Base-by-base conservation (phyloP, 805 yeast species). In the Millerozyma acaciae region DNA sequence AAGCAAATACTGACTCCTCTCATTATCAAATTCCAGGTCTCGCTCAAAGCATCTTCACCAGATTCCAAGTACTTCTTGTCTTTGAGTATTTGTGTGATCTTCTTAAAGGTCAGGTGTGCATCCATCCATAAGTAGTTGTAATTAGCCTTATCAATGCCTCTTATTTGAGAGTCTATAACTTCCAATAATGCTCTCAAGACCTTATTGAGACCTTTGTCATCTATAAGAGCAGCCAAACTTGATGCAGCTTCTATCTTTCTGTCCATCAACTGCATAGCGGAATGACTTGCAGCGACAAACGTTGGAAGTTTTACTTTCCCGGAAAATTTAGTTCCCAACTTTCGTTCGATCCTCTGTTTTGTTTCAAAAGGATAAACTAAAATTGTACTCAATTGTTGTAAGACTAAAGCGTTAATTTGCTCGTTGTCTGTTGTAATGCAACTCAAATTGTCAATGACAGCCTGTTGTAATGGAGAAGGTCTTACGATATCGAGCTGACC, bases 331-430 rank as follows among this genome's bases (percentile, higher is more conserved):
- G 47, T 44, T 45, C 47, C 60, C 21, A 82, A 51, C 45, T 80
- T 80, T 36, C 65, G 69, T 32, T 73, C 68, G 26, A 82, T 80
- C 35, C 78, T 59, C 14, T 65, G 68, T 37, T 83, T 63, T 0
- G 78, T 74, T 4, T 76, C 78, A 50, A 76, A 80, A 2, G 89
- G 88, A 31, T 80, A 60, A 2, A 71, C 62, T 2, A 73, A 51
- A 28, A 81, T 66, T 6, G 68, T 59, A 16, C 77, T 70, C 22
- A 83, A 50, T 41, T 80, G 84, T 30, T 69, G 68, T 3, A 80
- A 54, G 1, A 80, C 47, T 8, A 65, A 51, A 0, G 76, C 65
- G 42, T 66, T 70, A 22, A 69, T 62, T 5, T 55, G 57, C 13
- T 34, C 36, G 13, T 68, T 56, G 3, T 60, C 48, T 0, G 55